Percentiles rank a stretch among this genome's conserved stretches.
These are phyloP conservation scores for Lycium ferocissimum DNA, from an alignment of 257 asterid species.

Conservation along the genomic window DNA sequence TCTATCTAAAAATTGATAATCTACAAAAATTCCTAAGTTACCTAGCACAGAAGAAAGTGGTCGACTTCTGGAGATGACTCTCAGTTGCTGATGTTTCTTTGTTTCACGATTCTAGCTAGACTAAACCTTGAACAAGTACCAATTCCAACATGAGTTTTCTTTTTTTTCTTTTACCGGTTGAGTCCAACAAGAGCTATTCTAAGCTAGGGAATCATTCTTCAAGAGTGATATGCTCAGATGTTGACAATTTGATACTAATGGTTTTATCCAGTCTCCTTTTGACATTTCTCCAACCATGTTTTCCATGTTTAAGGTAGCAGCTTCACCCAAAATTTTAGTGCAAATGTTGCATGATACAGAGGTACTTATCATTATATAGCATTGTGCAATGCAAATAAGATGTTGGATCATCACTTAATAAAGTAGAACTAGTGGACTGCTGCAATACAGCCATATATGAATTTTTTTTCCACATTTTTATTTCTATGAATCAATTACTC, in stretches of 20 bases:
- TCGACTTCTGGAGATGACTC: background rate
- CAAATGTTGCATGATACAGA: no score
- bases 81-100: background rate
- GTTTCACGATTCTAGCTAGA: background rate
- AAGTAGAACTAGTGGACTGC: no score
- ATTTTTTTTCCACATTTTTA: no score
- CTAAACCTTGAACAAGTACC: background rate
- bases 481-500: no score
- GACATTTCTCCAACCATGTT: no score
- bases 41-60: slow-evolving; percentile 1
- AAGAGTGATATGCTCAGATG: background rate
- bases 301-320: no score
- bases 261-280: background rate
- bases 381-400: no score
- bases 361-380: no score
- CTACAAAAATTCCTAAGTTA: background rate
- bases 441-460: no score
- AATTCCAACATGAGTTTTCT: background rate
- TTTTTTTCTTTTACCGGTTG: background rate
- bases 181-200: background rate
- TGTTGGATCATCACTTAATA: no score
- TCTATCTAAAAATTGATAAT: background rate
- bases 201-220: slow-evolving; percentile 11
- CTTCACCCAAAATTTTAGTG: no score
- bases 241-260: background rate